A percentile compares a stretch with the other conserved stretches of the same genome.
phyloP scores from a whole-genome alignment of 805 yeast genomes.

The Barnettozyma siamensis region DNA sequence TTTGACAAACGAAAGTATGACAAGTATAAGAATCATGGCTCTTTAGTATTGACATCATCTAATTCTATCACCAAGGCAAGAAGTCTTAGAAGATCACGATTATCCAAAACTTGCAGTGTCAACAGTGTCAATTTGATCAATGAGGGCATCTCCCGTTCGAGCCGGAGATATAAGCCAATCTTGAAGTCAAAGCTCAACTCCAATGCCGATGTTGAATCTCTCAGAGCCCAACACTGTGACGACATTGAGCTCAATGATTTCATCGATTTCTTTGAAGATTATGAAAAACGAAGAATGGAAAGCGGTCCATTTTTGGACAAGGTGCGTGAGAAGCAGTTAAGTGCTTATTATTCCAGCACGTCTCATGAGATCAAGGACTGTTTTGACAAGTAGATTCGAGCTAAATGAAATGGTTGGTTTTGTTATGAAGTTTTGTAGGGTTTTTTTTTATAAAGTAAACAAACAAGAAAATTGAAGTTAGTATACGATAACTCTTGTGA shows the following conservation, averaged over 20 bases:
- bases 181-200: constrained; percentile 31
- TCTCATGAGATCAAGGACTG: neutral
- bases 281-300: constrained; percentile 30
- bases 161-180: constrained; percentile 27
- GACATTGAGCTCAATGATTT: constrained; percentile 32
- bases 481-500: neutral
- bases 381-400: neutral
- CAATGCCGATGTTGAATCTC: constrained; percentile 30
- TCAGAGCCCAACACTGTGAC: constrained; percentile 35
- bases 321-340: constrained; percentile 33
- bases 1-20: constrained; percentile 1
- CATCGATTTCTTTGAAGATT: constrained; percentile 29
- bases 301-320: constrained; percentile 29
- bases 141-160: neutral
- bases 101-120: neutral
- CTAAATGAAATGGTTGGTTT: neutral
- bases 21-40: constrained; percentile 7
- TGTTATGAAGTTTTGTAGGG: neutral
- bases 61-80: neutral
- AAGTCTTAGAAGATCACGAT: neutral
- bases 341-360: constrained; percentile 27
- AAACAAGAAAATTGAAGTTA: neutral
- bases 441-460: neutral
- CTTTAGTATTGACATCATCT: constrained; percentile 5
- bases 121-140: neutral